Evolutionary conservation across 169 alveolate species (phyloP).

Genomic region (Plasmodium knowlesi): DNA sequence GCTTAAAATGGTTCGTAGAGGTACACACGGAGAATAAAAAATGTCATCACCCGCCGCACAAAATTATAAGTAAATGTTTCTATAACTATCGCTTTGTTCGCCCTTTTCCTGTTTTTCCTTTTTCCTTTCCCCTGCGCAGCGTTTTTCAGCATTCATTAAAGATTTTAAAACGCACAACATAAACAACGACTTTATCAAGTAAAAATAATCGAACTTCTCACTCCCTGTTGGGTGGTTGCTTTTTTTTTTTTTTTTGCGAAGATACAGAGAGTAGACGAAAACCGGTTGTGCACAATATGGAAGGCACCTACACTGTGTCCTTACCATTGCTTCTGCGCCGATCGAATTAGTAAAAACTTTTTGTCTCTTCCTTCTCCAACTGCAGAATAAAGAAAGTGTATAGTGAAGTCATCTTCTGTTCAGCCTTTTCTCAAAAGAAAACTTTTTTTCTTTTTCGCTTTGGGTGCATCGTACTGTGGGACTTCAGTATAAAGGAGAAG

Average conservation of each 20-base stretch:
- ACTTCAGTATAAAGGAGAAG: slow-evolving; percentile 76
- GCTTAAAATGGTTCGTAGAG: neutral
- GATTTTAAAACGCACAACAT: slow-evolving; percentile 50
- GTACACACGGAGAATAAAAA: neutral
- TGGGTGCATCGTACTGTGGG: slow-evolving; percentile 86
- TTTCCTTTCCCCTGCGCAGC: neutral
- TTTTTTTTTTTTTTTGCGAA: no score
- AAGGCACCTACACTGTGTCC: neutral
- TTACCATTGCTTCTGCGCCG: neutral
- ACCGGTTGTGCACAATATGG: neutral
- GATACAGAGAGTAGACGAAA: neutral
- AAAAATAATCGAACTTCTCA: neutral
- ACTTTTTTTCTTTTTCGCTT: slow-evolving; percentile 78
- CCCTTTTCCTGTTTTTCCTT: neutral
- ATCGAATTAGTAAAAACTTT: neutral
- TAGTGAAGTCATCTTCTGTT: slow-evolving; percentile 82
- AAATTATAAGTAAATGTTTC: neutral
- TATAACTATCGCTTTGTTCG: neutral
- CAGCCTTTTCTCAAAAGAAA: slow-evolving; percentile 70
- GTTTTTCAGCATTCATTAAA: slow-evolving; percentile 41
- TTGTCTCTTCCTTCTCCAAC: neutral
- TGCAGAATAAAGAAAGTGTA: slow-evolving; percentile 79
- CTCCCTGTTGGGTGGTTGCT: neutral
- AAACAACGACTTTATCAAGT: slow-evolving; percentile 44
- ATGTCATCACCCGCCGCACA: neutral